A percentile compares a stretch with the other conserved stretches of the same genome.
Evolutionary conservation across 2,329 filamentous ascomycete species (phyloP).

Genomic region (Diaporthe capsici): DNA sequence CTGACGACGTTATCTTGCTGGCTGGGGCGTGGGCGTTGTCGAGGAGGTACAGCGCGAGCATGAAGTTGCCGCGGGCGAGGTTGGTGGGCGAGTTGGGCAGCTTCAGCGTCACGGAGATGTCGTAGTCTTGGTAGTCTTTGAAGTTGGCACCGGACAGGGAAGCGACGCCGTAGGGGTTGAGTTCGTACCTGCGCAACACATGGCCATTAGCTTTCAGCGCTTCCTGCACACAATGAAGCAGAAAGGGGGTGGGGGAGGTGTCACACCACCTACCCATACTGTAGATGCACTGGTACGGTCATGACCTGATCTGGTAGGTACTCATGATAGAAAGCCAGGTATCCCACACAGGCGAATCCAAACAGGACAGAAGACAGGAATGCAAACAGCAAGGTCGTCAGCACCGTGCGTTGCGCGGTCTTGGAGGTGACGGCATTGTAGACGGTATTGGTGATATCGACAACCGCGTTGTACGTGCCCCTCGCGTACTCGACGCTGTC

Average conservation of each 20-base stretch:
- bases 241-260: background rate
- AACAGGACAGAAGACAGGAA: slow-evolving; percentile 60
- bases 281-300: slow-evolving; percentile 66
- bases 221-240: too few species aligned
- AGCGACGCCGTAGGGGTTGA: slow-evolving; percentile 67
- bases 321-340: slow-evolving; percentile 68
- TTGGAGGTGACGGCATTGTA: slow-evolving; percentile 63
- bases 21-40: slow-evolving; percentile 50
- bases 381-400: slow-evolving; percentile 62
- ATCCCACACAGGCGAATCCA: slow-evolving; percentile 62
- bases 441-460: slow-evolving; percentile 49
- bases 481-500: background rate
- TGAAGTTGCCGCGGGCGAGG: slow-evolving; percentile 88
- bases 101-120: slow-evolving; percentile 80
- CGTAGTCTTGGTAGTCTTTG: slow-evolving; percentile 84
- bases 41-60: slow-evolving; percentile 85
- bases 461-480: slow-evolving; percentile 14
- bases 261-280: slow-evolving; percentile 67
- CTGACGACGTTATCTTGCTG: slow-evolving; percentile 16
- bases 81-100: slow-evolving; percentile 86
- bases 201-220: slow-evolving; percentile 2
- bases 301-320: slow-evolving; percentile 70
- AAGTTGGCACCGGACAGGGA: slow-evolving; percentile 66
- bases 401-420: slow-evolving; percentile 62
- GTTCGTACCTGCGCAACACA: slow-evolving; percentile 55